A percentile compares a stretch with the other conserved stretches of the same genome.
Conservation (phyloP, 768 basidiomycete species). For the Phlebiopsis gigantea region DNA sequence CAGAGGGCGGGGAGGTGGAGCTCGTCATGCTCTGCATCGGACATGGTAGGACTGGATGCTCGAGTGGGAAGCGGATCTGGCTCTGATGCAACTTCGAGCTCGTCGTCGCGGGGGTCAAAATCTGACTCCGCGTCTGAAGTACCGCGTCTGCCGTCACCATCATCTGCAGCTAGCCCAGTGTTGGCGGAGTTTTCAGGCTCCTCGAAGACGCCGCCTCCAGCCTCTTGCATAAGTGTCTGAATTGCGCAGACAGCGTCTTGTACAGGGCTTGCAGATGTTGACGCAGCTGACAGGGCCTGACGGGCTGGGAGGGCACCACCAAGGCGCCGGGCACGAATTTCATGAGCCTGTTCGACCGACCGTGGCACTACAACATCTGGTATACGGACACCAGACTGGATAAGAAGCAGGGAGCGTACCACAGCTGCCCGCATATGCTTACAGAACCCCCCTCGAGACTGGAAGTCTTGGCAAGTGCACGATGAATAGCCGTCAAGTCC, state of each 20-base stretch:
- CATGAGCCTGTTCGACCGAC: not conserved
- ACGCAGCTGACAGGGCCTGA: not conserved
- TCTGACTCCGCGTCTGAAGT: no score
- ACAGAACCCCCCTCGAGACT: not conserved
- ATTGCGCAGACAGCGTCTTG: not conserved
- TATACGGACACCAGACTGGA: not conserved
- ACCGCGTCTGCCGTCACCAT: no score
- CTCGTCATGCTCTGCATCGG: not conserved
- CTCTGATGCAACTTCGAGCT: no score
- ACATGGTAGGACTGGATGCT: not conserved
- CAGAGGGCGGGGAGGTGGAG: not conserved
- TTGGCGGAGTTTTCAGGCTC: no score
- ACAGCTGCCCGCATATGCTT: conserved; percentile 3
- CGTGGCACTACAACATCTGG: not conserved
- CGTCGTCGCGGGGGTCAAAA: no score
- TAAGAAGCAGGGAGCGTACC: not conserved
- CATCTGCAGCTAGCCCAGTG: no score
- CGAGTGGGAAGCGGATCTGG: no score
- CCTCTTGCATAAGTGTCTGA: not conserved
- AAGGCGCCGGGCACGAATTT: not conserved
- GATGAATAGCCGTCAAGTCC: not conserved
- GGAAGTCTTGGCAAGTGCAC: not conserved
- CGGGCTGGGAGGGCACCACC: not conserved
- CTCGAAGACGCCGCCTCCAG: no score
- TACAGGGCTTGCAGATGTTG: not conserved